Percentiles rank a stretch among this genome's conserved stretches.
Conservation (phyloP, 495 filamentous ascomycete species). For the Talaromyces proteolyticus region DNA sequence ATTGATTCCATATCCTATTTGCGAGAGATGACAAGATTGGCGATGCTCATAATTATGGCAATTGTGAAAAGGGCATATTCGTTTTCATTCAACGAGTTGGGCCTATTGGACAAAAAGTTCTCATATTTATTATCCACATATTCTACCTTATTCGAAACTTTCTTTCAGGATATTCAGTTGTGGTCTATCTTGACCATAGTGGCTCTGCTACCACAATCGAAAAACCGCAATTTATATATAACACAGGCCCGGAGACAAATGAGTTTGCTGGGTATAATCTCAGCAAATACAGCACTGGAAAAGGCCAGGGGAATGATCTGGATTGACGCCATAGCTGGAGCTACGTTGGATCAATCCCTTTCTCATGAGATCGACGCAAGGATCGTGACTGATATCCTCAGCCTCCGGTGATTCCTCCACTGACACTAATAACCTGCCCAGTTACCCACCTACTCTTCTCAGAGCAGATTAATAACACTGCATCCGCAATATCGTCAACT, state of each 20-base stretch:
- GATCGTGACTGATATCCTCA: too few relatives aligned
- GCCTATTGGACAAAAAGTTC: neutral
- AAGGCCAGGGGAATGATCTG: neutral
- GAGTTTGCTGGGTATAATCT: neutral
- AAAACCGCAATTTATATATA: neutral
- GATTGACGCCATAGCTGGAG: neutral
- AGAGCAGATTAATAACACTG: constrained; percentile 34
- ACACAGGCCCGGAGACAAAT: neutral
- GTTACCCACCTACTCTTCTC: constrained; percentile 48
- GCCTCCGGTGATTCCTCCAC: constrained; percentile 29
- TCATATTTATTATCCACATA: neutral
- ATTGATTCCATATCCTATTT: neutral
- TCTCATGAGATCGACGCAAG: neutral
- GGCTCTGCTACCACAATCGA: constrained; percentile 1
- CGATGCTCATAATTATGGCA: neutral
- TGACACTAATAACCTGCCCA: constrained; percentile 39
- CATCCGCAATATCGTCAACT: constrained; percentile 39
- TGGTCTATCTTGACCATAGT: neutral
- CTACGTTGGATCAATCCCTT: neutral
- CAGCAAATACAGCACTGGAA: neutral
- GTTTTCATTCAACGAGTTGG: neutral
- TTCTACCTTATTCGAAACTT: neutral
- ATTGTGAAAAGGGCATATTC: neutral
- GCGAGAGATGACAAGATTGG: neutral
- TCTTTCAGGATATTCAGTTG: neutral